Base-by-base conservation (phyloP, 805 yeast species). In the Saccharomycopsis malanga region DNA sequence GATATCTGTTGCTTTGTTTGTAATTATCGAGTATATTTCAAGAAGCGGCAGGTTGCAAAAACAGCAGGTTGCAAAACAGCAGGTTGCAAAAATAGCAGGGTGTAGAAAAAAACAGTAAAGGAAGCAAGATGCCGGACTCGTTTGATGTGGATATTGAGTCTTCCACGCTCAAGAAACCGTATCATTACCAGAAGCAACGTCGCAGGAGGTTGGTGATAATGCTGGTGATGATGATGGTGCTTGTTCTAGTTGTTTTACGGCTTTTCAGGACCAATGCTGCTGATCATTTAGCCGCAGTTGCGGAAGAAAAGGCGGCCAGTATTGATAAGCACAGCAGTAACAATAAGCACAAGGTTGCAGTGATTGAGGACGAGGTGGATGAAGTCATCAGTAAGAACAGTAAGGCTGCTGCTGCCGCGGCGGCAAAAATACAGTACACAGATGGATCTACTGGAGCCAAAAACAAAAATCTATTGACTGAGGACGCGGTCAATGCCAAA, bases 141-240 rank as follows among this genome's bases (percentile, higher is more conserved):
- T 42, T 42, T 34, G 45, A 42, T 24, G 27, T 42, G 12, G 45
- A 42, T 23, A 18, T 42, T 34, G 45, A 42, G 25, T 42, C 45
- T 7, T 4, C 35, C 20, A 4, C 34, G 4, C 18, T 27, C 18
- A 39, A 39, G 35, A 24, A 39, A 6, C 23, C 35, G 4, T 30
- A 42, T 22, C 38, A 30, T 20, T 14, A 14, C 7, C 25, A 18
- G 5, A n/a, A n/a, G n/a, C 38, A 24, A 12, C 44, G 44, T 29
- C 44, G 44, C 32, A 27, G 34, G 7, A 20, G 21, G 6, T 4
- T 39, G 10, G 15, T 15, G 12, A n/a, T 39, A 4, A 5, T 17
- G 17, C 5, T 24, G 24, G 24, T 38, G 4, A 4, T 20, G 14
- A 17, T 39, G n/a, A 3, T 25, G 23, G 10, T 17, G 15, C 5